A percentile compares a stretch with the other conserved stretches of the same genome.
These are phyloP conservation scores for Middelhovenomyces tepae DNA, from an alignment of 805 yeast species.

Conservation along the genomic window DNA sequence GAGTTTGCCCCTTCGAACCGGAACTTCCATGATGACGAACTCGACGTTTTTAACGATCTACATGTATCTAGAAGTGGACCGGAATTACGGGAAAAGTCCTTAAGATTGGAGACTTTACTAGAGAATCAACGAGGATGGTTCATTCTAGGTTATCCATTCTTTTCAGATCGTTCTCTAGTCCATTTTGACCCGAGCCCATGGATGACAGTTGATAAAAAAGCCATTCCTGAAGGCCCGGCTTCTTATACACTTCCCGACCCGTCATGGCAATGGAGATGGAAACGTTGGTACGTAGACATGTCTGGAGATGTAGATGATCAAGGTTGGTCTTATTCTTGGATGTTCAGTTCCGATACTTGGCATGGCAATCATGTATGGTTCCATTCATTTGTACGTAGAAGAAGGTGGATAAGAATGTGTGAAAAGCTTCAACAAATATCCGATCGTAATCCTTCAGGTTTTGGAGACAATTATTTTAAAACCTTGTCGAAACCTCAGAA, in stretches of 20 bases:
- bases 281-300: conserved; percentile 68
- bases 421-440: neutral
- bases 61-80: too few species aligned
- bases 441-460: neutral
- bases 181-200: conserved; percentile 31
- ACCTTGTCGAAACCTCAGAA: conserved; percentile 3
- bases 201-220: conserved; percentile 24
- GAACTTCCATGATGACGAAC: too few species aligned
- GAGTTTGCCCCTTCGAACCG: too few species aligned
- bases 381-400: conserved; percentile 55
- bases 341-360: conserved; percentile 49
- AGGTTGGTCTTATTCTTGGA: conserved; percentile 69
- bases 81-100: too few species aligned
- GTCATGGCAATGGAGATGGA: conserved; percentile 62
- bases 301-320: conserved; percentile 63
- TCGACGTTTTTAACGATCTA: too few species aligned
- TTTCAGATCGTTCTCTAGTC: conserved; percentile 28
- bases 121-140: conserved; percentile 36
- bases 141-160: conserved; percentile 30
- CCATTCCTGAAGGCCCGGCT: conserved; percentile 24
- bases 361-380: conserved; percentile 45
- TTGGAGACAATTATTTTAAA: neutral
- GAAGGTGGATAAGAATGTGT: conserved; percentile 52
- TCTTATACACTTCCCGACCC: conserved; percentile 43
- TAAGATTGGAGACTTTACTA: too few species aligned